Base-by-base conservation (phyloP, 176 grass and related monocot genomes). In the Ananas comosus region DNA sequence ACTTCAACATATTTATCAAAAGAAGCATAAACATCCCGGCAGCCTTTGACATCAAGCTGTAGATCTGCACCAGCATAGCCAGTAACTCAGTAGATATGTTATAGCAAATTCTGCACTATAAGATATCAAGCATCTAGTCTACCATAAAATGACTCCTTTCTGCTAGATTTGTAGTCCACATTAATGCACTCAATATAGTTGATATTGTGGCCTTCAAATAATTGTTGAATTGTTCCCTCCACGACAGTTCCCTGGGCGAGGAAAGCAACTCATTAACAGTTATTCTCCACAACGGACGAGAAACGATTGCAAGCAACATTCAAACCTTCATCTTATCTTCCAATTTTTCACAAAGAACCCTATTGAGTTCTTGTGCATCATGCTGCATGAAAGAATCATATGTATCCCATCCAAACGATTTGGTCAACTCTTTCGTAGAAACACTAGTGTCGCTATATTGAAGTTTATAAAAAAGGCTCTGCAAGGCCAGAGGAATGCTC, bases 301-400 rank as follows among this genome's bases (percentile, higher is more conserved):
- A 78, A 49, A 56, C 12, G 79, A 69, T 51, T 59, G 47, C 52
- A 53, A 48, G 70, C 11, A 18, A 77, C 77, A 77, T 58, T 63
- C 18, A 63, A 54, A 96, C 87, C 91, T 96, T 96, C 91, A 91
- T 96, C 69, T 96, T 96, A 76, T 85, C 87, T 80, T 96, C 87
- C 58, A 96, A 83, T 86, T 91, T 96, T 76, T 96, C 91, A 69
- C 91, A 88, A 24, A 96, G 87, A 81, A 96, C 91, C 84, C 87
- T 87, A 64, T 96, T 91, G 74, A 96, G 85, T 81, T 96, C 91
- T 79, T 96, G 91, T 61, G 88, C 87, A 72, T 91, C 91, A 76
- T 96, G 91, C 74, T 96, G 91, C 91, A 96, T 96, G 82, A 96
- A 96, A 82, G 91, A 96, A 80, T 96, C 87, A 85, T 91, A 96